Evolutionary conservation across 495 filamentous ascomycete species (phyloP).

Genomic region (Hyphodiscus hymeniophilus): DNA sequence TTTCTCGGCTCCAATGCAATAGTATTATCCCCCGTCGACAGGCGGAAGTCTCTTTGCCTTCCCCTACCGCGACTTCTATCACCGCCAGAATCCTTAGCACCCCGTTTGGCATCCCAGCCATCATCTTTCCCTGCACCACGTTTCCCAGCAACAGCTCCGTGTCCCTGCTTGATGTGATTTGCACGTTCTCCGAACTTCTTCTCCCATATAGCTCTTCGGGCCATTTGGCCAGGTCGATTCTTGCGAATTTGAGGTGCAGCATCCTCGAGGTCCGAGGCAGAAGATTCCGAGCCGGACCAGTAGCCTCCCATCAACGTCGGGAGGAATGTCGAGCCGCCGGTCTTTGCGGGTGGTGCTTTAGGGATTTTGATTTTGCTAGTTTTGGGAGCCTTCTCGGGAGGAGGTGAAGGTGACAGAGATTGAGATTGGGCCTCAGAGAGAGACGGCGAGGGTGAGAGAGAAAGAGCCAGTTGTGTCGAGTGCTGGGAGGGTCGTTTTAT

Average conservation of each 20-base stretch:
- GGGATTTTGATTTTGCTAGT: constrained; percentile 22
- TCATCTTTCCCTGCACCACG: constrained; percentile 26
- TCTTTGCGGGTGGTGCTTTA: constrained; percentile 26
- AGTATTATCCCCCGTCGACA: constrained; percentile 17
- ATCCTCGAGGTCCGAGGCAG: constrained; percentile 36
- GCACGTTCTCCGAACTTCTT: constrained; percentile 78
- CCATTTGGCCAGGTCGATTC: constrained; percentile 85
- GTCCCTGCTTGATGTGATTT: constrained; percentile 51
- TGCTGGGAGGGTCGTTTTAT: constrained; percentile 2
- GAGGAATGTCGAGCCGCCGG: constrained; percentile 55
- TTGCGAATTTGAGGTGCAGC: constrained; percentile 40
- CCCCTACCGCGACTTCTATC: constrained; percentile 8
- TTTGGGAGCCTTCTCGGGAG: constrained; percentile 28
- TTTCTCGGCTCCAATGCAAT: constrained; percentile 13
- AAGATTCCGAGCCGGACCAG: constrained; percentile 73
- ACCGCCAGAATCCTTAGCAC: constrained; percentile 24
- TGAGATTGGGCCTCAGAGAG: constrained; percentile 18
- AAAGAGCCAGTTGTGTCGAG: constrained; percentile 13
- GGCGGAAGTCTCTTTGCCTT: constrained; percentile 1
- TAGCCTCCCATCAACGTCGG: constrained; percentile 88
- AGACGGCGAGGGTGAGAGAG: constrained; percentile 14
- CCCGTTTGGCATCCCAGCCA: constrained; percentile 27
- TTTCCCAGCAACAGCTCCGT: constrained; percentile 4
- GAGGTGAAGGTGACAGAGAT: constrained; percentile 31
- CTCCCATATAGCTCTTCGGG: constrained; percentile 79